Evolutionary conservation across 192 early-diverging fungal species (phyloP).

Genomic region (Backusella westeae): DNA sequence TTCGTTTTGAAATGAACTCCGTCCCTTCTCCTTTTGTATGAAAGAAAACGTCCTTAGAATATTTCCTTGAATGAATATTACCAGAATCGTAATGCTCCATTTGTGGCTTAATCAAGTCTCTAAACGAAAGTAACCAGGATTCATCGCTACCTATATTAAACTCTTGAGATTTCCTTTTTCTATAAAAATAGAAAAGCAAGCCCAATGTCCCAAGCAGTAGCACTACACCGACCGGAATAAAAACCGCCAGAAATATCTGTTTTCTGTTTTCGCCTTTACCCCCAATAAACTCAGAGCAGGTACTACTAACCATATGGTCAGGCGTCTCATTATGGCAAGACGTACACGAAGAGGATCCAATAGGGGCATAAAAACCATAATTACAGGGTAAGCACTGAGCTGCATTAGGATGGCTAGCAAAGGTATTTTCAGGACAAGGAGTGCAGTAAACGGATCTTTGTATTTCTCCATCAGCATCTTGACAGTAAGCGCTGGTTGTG

Average conservation of each 20-base stretch:
- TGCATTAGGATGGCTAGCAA: not conserved
- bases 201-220: not conserved
- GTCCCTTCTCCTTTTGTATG: not conserved
- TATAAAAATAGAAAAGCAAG: not conserved
- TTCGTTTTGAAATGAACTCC: not conserved
- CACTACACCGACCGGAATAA: conserved; percentile 13
- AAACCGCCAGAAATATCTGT: conserved; percentile 3
- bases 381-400: not conserved
- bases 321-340: conserved; percentile 3
- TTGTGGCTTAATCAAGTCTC: not conserved
- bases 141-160: not conserved
- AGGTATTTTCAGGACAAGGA: conserved; percentile 12
- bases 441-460: conserved; percentile 8
- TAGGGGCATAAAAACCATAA: not conserved
- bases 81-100: not conserved
- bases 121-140: not conserved
- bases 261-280: not conserved
- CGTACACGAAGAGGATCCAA: not conserved
- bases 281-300: not conserved
- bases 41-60: not conserved
- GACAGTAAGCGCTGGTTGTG: not conserved
- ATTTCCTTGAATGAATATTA: not conserved
- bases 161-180: not conserved
- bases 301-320: not conserved
- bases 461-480: not conserved